Evolutionary conservation across 768 basidiomycete species (phyloP), one percentile per base, ranked within the genome.

Genomic region (Lactifluus subvellereus): DNA sequence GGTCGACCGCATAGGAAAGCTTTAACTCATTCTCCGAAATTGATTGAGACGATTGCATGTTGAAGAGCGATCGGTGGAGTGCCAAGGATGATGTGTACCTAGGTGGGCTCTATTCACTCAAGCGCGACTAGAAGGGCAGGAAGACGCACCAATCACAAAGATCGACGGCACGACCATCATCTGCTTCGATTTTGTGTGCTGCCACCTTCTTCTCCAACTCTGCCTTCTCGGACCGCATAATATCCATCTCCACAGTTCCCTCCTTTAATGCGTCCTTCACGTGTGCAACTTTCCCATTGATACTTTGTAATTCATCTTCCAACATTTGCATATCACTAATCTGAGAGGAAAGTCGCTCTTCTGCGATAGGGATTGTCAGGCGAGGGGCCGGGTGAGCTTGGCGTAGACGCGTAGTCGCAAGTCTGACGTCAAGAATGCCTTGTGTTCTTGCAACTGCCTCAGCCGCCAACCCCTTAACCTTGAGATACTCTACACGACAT

Each of bases 371-470:
- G 38, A 91, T 81, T 0, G 94, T 96, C 38, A 94, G 75, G 10
- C 93, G 83, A 50, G 93, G 87, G 20, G 85, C 82, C 0, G 91
- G 89, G 68, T 95, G 85, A 2, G 86, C 82, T 67, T 93, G 88
- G 20, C 90, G 84, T 18, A 95, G 83, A 1, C 93, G 84, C 7
- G 87, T 86, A 42, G 95, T 79, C 1, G 87, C 82, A 4, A 94
- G 81, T 40, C 89, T 86, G 40, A 91, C 84, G 70, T 94, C 91
- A 62, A 91, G 81, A 68, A 95, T 92, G 71, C 89, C 82, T 60
- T 89, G 83, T 1, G 88, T 82, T 1, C 92, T 80, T 2, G 78
- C 65, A 22, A 84, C 76, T 1, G 87, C 85, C 64, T 83, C 81
- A 27, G 76, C 74, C 0, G 84, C 80, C 8, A 81, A 72, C 2